Base-by-base conservation (phyloP, 805 yeast species). In the Clavispora phyllophila region DNA sequence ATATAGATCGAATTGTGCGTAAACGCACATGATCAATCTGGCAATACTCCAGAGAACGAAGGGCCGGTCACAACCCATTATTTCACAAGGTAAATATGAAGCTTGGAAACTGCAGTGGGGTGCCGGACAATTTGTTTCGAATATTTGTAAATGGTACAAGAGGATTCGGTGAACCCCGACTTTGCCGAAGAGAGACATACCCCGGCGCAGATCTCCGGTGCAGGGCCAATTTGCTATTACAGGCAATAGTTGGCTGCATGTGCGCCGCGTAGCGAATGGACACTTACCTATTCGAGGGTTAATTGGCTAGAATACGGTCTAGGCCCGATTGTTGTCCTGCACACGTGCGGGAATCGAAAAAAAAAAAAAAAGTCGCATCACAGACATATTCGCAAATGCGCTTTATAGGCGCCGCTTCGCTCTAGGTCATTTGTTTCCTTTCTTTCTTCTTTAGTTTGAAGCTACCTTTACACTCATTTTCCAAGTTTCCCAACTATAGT, bases 401-500 rank as follows among this genome's bases (percentile, higher is more conserved):
- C 14, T 28, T 28, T 14, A 14, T 9, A 28, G 20, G 5, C 20
- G 33, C n/a, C 33, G 20, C 33, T 15, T 17, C 9, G 20, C 33
- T 9, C 4, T 2, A 17, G 23, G 23, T 22, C 23, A 22, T 22
- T 25, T 12, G 27, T 25, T 25, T 35, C 26, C 38, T 35, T 39
- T 23, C 37, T 22, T 25, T 40, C 39, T 35, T 35, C 36, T 26
- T 37, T 32, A 29, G 28, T 41, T 36, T 28, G 15, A 13, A 37
- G 25, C 39, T 22, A 41, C 23, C 40, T 18, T 26, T 18, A 20
- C 29, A 20, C 29, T 23, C 19, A 20, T 12, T 23, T 14, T 17
- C 22, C 38, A 36, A 17, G 23, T 22, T 29, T 29, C 20, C 55
- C 55, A 56, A 57, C 62, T 56, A 54, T 51, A 45, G 61, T 58